Conservation (phyloP, 257 asterid genomes). For the Capsicum rhomboideum region DNA sequence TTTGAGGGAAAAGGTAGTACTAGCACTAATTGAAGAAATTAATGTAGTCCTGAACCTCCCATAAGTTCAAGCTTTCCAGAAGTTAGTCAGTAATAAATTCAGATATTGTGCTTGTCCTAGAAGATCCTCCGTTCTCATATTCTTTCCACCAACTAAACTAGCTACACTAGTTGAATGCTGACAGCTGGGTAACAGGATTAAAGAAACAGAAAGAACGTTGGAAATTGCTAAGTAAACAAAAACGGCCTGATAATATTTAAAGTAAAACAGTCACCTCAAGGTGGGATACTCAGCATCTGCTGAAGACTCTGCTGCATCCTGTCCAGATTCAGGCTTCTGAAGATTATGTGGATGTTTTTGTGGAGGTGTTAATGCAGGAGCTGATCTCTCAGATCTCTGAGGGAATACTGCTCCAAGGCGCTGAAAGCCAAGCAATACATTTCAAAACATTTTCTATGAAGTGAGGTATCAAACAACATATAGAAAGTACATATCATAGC, state of each 20-base stretch:
- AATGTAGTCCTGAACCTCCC: neutral
- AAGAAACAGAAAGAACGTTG: neutral
- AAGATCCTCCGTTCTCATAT: neutral
- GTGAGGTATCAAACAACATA: neutral
- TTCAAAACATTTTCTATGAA: neutral
- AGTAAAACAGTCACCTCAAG: slow-evolving; percentile 48
- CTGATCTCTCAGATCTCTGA: slow-evolving; percentile 3
- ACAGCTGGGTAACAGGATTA: neutral
- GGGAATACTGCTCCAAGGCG: slow-evolving; percentile 14
- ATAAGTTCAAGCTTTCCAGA: neutral
- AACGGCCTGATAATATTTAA: neutral
- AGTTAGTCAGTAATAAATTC: neutral
- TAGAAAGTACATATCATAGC: neutral
- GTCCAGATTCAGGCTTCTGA: slow-evolving; percentile 53
- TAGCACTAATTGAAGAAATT: neutral
- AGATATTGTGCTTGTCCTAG: neutral
- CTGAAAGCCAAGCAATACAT: neutral
- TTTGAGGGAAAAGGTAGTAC: neutral
- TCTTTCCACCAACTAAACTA: neutral
- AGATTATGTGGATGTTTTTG: slow-evolving; percentile 25
- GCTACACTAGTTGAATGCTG: neutral
- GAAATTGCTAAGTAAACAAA: neutral
- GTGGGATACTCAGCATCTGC: slow-evolving; percentile 95
- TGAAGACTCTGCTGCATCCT: slow-evolving; percentile 71
- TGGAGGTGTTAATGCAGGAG: neutral